These are phyloP conservation scores for Magnaporthiopsis incrustans DNA, from an alignment of 2,329 filamentous ascomycete genomes.

Conservation along the genomic window DNA sequence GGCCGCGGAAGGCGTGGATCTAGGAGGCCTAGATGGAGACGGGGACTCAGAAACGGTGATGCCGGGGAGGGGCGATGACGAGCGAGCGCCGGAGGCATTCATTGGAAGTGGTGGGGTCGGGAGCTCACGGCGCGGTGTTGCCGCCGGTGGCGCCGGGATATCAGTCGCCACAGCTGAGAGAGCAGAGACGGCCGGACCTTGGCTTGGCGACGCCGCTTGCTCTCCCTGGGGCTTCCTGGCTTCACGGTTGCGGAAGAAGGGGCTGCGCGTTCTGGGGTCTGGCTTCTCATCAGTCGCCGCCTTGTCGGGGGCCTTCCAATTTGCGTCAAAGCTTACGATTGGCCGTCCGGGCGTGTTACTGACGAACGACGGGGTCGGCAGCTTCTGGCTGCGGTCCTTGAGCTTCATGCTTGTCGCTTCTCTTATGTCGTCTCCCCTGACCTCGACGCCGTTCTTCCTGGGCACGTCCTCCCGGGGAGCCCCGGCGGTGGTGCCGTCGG, in stretches of 20 bases:
- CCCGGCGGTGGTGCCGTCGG: background rate
- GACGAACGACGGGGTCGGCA: constrained; percentile 84
- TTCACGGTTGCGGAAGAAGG: constrained; percentile 13
- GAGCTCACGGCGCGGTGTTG: constrained; percentile 26
- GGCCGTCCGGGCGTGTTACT: constrained; percentile 85
- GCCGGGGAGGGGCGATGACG: constrained; percentile 18
- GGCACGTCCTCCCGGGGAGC: constrained; percentile 35
- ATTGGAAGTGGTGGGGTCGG: constrained; percentile 35
- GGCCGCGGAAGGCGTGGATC: background rate
- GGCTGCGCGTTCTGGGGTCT: constrained; percentile 29
- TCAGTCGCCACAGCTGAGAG: constrained; percentile 44
- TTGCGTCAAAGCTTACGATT: constrained; percentile 92
- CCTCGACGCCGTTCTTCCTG: constrained; percentile 72
- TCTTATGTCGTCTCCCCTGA: constrained; percentile 79
- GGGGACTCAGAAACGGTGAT: constrained; percentile 26
- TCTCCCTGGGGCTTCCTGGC: constrained; percentile 18
- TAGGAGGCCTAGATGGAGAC: background rate
- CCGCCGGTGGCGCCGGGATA: constrained; percentile 26
- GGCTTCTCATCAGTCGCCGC: constrained; percentile 63
- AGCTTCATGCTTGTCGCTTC: constrained; percentile 84
- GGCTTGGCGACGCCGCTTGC: constrained; percentile 19
- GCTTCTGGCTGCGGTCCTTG: constrained; percentile 75
- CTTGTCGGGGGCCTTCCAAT: constrained; percentile 64
- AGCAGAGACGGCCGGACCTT: constrained; percentile 39
- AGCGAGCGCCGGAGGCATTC: constrained; percentile 14